A percentile compares a stretch with the other conserved stretches of the same genome.
Conservation (phyloP, 768 basidiomycete species). For the Russula vinacea region DNA sequence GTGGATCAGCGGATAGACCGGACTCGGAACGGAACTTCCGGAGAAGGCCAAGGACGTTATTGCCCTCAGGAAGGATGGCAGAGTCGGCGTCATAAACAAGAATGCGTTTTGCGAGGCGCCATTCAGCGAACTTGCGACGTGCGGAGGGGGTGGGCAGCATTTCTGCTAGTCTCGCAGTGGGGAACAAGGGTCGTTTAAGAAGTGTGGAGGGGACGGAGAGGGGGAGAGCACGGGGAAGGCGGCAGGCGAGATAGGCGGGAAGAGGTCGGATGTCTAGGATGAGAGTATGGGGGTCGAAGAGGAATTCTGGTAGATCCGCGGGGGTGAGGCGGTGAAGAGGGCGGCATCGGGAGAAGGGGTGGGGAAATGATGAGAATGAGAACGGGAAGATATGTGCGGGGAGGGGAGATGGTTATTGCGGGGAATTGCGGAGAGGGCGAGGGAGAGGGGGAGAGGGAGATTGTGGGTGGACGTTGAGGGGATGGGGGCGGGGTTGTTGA, state of each 20-base stretch:
- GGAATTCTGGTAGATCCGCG: constrained; percentile 35
- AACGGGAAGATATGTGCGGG: constrained; percentile 24
- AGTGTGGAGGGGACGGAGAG: constrained; percentile 93
- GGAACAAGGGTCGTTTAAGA: constrained; percentile 85
- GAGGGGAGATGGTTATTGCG: constrained; percentile 22
- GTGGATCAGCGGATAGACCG: constrained; percentile 34
- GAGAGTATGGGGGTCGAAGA: constrained; percentile 46
- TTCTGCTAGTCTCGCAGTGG: constrained; percentile 66
- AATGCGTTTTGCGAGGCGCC: constrained; percentile 59
- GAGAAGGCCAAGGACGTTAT: constrained; percentile 69
- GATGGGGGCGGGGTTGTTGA: constrained; percentile 35
- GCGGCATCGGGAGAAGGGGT: constrained; percentile 21
- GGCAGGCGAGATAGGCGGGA: constrained; percentile 62
- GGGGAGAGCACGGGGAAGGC: constrained; percentile 69
- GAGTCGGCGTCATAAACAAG: constrained; percentile 88
- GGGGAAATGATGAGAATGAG: constrained; percentile 16
- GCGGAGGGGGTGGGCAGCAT: constrained; percentile 71
- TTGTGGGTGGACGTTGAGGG: constrained; percentile 33
- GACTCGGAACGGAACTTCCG: constrained; percentile 68
- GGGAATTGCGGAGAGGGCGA: constrained; percentile 30
- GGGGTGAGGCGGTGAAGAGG: constrained; percentile 33
- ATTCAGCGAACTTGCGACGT: constrained; percentile 56
- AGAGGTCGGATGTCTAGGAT: constrained; percentile 88
- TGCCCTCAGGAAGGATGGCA: constrained; percentile 51
- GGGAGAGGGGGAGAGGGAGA: constrained; percentile 35